phyloP scores from a whole-genome alignment of 352 stramenopile genomes.

The Phytophthora podocarpi region DNA sequence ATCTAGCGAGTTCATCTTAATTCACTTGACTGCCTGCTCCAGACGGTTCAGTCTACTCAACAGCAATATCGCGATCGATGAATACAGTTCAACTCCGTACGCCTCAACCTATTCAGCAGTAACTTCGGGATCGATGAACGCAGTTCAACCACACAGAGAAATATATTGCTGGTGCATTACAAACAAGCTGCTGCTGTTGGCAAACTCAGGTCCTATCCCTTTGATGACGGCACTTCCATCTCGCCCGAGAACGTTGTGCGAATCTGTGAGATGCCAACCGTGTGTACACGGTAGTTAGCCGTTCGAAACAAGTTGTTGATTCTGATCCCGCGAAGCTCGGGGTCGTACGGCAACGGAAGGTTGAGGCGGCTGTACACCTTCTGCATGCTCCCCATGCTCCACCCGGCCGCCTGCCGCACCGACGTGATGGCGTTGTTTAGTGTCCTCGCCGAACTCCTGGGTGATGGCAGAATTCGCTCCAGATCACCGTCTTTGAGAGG shows the following conservation, averaged over 20 bases:
- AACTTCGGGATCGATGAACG: not conserved
- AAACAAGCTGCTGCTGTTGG: not conserved
- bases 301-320: slow-evolving; percentile 5
- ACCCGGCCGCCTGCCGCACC: not conserved
- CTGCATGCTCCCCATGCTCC: slow-evolving; percentile 6
- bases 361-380: slow-evolving; percentile 3
- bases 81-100: not conserved
- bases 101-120: not conserved
- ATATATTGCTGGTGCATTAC: not conserved
- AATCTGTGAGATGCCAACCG: not conserved
- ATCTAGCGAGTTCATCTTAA: not conserved
- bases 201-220: not conserved
- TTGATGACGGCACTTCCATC: not conserved
- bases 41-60: not conserved
- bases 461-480: not conserved
- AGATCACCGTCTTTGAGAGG: not conserved
- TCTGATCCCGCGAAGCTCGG: not conserved
- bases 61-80: not conserved
- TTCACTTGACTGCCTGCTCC: not conserved
- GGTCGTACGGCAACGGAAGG: not conserved
- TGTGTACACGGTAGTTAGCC: slow-evolving; percentile 18
- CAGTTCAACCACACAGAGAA: not conserved
- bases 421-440: slow-evolving; percentile 5
- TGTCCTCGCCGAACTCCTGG: not conserved
- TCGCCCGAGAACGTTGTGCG: not conserved